Evolutionary conservation across 192 early-diverging fungal species (phyloP).

Genomic region (Backusella parvicylindrica): DNA sequence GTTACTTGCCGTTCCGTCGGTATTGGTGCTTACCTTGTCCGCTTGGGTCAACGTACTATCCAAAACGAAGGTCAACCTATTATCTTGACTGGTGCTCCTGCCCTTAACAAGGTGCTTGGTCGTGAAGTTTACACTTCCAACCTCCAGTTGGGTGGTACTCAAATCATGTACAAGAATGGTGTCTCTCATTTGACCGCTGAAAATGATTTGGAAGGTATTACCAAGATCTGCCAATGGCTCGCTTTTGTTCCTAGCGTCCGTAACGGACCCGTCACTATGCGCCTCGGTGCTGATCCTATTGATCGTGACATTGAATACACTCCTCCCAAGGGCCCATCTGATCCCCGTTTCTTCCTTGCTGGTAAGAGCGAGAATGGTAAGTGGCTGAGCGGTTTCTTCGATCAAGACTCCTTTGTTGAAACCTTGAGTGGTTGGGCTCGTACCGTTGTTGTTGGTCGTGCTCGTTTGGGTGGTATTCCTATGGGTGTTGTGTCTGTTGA

Average conservation of each 20-base stretch:
- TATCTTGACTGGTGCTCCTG: conserved; percentile 94
- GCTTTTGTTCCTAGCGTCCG: conserved; percentile 80
- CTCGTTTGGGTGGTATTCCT: conserved; percentile 93
- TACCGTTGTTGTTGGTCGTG: conserved; percentile 92
- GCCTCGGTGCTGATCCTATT: conserved; percentile 63
- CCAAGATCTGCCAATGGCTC: conserved; percentile 92
- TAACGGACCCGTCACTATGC: conserved; percentile 65
- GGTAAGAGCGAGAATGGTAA: conserved; percentile 67
- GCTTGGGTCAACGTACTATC: conserved; percentile 94
- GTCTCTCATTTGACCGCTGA: conserved; percentile 95
- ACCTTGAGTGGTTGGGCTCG: conserved; percentile 96
- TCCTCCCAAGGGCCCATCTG: conserved; percentile 82
- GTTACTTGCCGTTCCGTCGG: conserved; percentile 98
- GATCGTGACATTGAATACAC: conserved; percentile 81
- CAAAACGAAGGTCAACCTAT: conserved; percentile 99
- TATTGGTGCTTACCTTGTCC: conserved; percentile 98
- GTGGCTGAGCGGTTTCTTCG: conserved; percentile 94
- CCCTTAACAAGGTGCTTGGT: conserved; percentile 97
- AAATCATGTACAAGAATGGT: conserved; percentile 99
- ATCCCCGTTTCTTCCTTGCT: conserved; percentile 87
- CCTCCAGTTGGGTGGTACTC: conserved; percentile 96
- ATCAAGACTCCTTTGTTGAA: conserved; percentile 94
- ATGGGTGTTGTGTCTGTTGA: conserved; percentile 98
- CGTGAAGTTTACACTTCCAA: conserved; percentile 98
- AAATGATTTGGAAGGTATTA: conserved; percentile 92